Evolutionary conservation across 805 yeast genomes (phyloP).

Genomic region (Barnettozyma siamensis): DNA sequence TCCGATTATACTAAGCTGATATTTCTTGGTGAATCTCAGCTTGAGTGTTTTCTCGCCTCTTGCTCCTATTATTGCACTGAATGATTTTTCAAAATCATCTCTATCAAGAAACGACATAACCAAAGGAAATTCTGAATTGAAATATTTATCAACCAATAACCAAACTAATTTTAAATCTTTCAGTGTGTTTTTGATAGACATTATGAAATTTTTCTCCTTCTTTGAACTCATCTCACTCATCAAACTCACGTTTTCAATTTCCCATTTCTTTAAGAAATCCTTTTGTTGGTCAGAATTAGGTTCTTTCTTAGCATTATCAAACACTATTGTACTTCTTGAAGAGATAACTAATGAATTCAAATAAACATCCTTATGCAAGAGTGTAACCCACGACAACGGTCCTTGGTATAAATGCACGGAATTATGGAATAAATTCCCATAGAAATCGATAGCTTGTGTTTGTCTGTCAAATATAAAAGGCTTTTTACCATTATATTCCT

Average conservation of each 20-base stretch:
- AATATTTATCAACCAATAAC: constrained; percentile 22
- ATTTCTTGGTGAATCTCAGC: constrained; percentile 14
- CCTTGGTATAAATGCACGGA: constrained; percentile 17
- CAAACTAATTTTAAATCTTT: constrained; percentile 19
- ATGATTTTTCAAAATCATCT: constrained; percentile 11
- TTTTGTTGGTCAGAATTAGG: background rate
- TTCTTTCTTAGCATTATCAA: background rate
- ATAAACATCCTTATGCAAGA: constrained; percentile 22
- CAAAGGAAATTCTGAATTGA: constrained; percentile 18
- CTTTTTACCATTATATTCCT: background rate
- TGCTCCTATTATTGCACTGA: constrained; percentile 16
- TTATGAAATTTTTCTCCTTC: background rate
- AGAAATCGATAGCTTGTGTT: constrained; percentile 10
- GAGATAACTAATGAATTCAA: constrained; percentile 14
- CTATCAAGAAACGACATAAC: constrained; percentile 19
- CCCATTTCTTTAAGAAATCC: constrained; percentile 7
- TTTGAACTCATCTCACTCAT: background rate
- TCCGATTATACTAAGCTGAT: constrained; percentile 19
- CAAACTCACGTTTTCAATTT: constrained; percentile 1
- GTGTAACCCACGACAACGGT: constrained; percentile 21
- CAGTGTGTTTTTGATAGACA: constrained; percentile 5
- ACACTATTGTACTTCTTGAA: constrained; percentile 1
- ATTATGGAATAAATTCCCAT: constrained; percentile 4
- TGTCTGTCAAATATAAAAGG: background rate
- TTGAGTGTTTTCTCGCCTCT: constrained; percentile 3